phyloP scores from a whole-genome alignment of 257 asterid genomes.

The Oldenlandia corymbosa region DNA sequence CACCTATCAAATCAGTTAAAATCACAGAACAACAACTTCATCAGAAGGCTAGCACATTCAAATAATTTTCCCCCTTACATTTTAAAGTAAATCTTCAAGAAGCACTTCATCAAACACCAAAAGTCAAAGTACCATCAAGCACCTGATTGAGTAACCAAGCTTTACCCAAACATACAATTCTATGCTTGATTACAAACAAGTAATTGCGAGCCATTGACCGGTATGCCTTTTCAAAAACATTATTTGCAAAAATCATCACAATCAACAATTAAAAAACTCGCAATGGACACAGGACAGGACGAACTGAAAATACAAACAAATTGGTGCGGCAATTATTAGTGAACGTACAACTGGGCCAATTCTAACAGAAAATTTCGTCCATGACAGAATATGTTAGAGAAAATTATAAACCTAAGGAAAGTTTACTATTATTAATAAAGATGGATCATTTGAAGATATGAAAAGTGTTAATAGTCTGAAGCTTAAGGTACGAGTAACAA shows the following conservation, averaged over 20 bases:
- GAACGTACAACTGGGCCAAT: no score
- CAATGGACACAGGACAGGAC: no score
- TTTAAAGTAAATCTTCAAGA: no score
- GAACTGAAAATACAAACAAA: no score
- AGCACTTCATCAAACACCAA: neutral
- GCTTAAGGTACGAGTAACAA: neutral
- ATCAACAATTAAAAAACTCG: no score
- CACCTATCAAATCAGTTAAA: neutral
- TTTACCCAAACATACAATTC: neutral
- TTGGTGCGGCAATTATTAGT: no score
- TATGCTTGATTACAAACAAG: neutral
- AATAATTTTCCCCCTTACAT: no score
- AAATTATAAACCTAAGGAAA: no score
- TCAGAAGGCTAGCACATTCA: neutral
- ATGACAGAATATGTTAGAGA: neutral
- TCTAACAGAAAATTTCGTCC: neutral
- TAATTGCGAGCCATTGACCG: neutral
- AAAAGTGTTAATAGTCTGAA: neutral
- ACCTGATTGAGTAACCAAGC: neutral
- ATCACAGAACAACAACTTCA: neutral
- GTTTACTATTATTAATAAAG: no score
- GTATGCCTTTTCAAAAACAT: neutral
- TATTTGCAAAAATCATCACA: neutral
- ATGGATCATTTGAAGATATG: no score
- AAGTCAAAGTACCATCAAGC: neutral